Evolutionary conservation across 2,329 filamentous ascomycete genomes (phyloP), one percentile per base, ranked within the genome.

Genomic region (Trichoderma guizhouense): DNA sequence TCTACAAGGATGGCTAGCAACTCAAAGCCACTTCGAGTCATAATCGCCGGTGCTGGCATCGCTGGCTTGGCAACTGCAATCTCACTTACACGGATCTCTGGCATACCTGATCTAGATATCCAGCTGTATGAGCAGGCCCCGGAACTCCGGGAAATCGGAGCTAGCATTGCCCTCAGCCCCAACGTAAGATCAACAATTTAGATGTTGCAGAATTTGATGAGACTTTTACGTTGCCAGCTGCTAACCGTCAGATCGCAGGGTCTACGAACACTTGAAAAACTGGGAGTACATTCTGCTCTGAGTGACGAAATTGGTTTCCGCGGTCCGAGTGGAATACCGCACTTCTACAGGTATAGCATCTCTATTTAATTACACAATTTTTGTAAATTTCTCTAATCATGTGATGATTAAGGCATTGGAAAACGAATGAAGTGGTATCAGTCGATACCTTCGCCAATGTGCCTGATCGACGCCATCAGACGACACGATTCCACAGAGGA

Each of bases 121-220:
- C 81, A 86, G 71, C 78, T 87, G 12, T 88, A 86, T 74, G 86
- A 88, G 71, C 81, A 83, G 34, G 83, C 86, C 0, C 74, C 78
- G 1, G 82, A 84, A 71, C 80, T 85, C 36, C 79, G 79, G 58
- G 84, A 86, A 71, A 82, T 86, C 18, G 84, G 84, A 15, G 84
- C 84, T 0, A 83, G 82, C 3, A 84, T 86, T 34, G 85, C 83
- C 0, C 78, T 86, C 2, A 85, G 85, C 15, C 84, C 85, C 5
- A 88, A 88, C 77, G 69, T 71, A 60, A 60, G 69, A 21, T 5
- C 24, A 26, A 7, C 7, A 21, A 6, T 43, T 9, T 0, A 43
- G 1, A 9, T 9, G 3, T n/a, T 7, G 5, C 1, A 57, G 3
- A 36, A 21, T 1, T 21, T 85, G 18, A 39, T 34, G 21, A 32